Percentiles rank a stretch among this genome's conserved stretches.
Conservation (phyloP, 1,284 basidiomycete genomes). For the Tilletia walkeri region DNA sequence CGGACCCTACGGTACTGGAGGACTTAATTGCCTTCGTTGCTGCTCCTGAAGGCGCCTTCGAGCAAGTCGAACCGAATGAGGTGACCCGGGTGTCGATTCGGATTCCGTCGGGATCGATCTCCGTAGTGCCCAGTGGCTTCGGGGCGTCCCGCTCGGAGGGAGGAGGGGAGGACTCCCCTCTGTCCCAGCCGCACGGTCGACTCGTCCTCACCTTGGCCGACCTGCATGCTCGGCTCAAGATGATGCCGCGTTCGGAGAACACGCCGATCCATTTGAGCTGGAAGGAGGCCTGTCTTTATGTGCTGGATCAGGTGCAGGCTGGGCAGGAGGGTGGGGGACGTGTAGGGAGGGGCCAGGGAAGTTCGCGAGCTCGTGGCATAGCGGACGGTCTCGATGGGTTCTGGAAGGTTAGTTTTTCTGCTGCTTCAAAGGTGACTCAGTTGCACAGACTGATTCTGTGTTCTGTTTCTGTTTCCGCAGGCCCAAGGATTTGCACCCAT, state of each 20-base stretch:
- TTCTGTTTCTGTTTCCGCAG: neutral
- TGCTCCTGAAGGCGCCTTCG: constrained; percentile 87
- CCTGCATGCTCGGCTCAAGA: constrained; percentile 32
- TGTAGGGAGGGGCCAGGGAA: neutral
- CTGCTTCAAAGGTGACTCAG: no score
- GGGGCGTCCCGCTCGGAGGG: constrained; percentile 26
- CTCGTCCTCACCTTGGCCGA: constrained; percentile 36
- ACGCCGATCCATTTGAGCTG: constrained; percentile 34
- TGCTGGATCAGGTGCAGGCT: constrained; percentile 22
- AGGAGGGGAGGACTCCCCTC: constrained; percentile 18
- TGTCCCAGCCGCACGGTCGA: constrained; percentile 24
- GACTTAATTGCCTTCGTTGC: constrained; percentile 72
- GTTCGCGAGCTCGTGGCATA: constrained; percentile 49
- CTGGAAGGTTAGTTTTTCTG: constrained; percentile 12
- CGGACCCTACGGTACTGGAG: constrained; percentile 67
- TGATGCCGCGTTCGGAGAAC: constrained; percentile 38
- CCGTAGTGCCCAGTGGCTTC: neutral
- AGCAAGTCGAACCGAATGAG: constrained; percentile 87
- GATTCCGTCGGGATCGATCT: constrained; percentile 1
- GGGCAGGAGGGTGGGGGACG: constrained; percentile 18
- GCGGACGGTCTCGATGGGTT: neutral
- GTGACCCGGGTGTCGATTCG: constrained; percentile 66
- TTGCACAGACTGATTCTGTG: neutral
- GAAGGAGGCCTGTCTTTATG: constrained; percentile 28
- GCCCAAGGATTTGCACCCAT: constrained; percentile 29